Evolutionary conservation across 2,329 filamentous ascomycete genomes (phyloP).

Genomic region (Colletotrichum cordylinicola): DNA sequence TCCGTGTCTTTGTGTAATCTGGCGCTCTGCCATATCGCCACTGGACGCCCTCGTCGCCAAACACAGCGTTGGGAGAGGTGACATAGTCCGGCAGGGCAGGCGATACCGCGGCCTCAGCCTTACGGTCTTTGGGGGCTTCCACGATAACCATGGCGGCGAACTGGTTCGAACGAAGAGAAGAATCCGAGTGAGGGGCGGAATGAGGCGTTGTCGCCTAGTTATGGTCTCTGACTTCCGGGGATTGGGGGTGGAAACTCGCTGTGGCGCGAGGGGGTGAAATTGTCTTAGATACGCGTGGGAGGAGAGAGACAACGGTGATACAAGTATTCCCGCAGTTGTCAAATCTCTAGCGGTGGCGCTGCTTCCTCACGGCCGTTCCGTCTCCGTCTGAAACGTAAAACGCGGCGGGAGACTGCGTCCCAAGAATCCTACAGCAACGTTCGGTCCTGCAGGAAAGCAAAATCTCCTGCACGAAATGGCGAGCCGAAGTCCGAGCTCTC

Average conservation of each 20-base stretch:
- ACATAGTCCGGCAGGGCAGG: slow-evolving; percentile 8
- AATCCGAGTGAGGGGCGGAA: neutral
- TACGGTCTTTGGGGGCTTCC: neutral
- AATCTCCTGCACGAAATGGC: neutral
- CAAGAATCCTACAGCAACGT: neutral
- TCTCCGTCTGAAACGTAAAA: slow-evolving; percentile 6
- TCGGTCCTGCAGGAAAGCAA: neutral
- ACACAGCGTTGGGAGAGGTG: slow-evolving; percentile 13
- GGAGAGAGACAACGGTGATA: neutral
- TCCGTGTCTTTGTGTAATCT: slow-evolving; percentile 69
- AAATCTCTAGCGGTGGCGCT: neutral
- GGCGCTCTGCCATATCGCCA: slow-evolving; percentile 38
- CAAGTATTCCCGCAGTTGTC: neutral
- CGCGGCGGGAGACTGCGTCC: neutral
- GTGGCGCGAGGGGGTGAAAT: neutral
- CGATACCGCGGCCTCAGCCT: neutral
- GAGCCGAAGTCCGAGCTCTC: neutral
- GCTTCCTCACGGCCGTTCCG: neutral
- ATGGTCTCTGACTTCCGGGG: neutral
- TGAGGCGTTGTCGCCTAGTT: neutral
- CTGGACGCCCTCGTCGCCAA: slow-evolving; percentile 7
- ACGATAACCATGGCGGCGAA: slow-evolving; percentile 7
- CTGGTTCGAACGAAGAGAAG: neutral
- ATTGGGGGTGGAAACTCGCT: neutral
- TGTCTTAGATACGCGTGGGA: slow-evolving; percentile 13